phyloP scores from a whole-genome alignment of 768 basidiomycete genomes.

The Agaricus subrufescens region DNA sequence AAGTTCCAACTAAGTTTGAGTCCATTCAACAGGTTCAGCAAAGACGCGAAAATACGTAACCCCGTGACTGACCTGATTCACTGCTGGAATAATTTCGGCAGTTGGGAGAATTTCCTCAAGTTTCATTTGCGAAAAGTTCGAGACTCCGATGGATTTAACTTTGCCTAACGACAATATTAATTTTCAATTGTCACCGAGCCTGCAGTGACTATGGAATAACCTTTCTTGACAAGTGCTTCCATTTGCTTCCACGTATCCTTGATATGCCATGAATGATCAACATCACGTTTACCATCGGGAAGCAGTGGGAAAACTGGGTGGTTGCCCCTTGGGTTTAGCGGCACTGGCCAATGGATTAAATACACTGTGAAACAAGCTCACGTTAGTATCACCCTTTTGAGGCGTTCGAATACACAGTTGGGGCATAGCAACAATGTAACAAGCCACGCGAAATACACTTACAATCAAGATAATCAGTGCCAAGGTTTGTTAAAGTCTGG shows the following conservation, averaged over 20 bases:
- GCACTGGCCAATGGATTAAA: constrained; percentile 80
- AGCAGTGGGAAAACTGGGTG: constrained; percentile 53
- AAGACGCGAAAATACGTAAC: constrained; percentile 1
- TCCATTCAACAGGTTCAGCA: constrained; percentile 5
- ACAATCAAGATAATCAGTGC: constrained; percentile 84
- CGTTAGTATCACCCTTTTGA: constrained; percentile 8
- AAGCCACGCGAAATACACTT: constrained; percentile 20
- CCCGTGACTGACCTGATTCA: constrained; percentile 55
- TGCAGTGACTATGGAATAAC: constrained; percentile 21
- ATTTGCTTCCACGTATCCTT: constrained; percentile 80
- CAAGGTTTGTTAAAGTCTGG: constrained; percentile 71
- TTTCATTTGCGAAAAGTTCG: constrained; percentile 67
- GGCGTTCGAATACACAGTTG: constrained; percentile 1
- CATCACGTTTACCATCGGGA: constrained; percentile 61
- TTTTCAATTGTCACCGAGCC: neutral
- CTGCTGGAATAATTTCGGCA: constrained; percentile 65
- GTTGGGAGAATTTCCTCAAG: constrained; percentile 66
- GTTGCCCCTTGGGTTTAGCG: constrained; percentile 65
- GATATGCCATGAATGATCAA: constrained; percentile 62
- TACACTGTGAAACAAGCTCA: constrained; percentile 37
- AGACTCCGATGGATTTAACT: constrained; percentile 65
- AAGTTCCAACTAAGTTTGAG: constrained; percentile 51
- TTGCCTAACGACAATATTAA: constrained; percentile 40
- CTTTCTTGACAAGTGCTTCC: constrained; percentile 68
- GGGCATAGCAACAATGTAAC: constrained; percentile 13